Base-by-base conservation (phyloP, 495 filamentous ascomycete genomes). In the Tetracladium setigerum region DNA sequence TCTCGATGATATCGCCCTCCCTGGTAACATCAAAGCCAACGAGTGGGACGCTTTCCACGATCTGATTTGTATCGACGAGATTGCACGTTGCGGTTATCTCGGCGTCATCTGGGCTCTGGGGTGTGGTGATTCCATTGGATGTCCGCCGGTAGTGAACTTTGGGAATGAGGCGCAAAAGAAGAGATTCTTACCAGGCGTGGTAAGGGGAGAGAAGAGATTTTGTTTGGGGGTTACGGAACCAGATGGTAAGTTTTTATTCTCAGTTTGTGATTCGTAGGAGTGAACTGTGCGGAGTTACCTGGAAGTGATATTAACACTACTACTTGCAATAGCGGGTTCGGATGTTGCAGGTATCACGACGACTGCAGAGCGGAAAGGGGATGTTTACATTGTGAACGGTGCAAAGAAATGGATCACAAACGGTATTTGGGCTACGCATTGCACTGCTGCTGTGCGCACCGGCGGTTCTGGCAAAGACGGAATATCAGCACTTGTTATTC, bases 381-480 rank as follows among this genome's bases (percentile, higher is more conserved):
- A 83, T 58, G 63, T 74, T 55, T 84, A 81, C 43, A 72, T 83
- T 49, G 68, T 85, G 22, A 82, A 78, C 47, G 81, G 81, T 38
- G 81, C 77, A 38, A 85, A 85, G 67, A 84, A 84, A 62, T 84
- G 81, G 81, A 84, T 84, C 58, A 86, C 82, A 4, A 84, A 84
- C 55, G 81, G 79, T 46, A 78, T 73, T 65, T 84, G 72, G 55
- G 67, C 70, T 19, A 76, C 82, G 52, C 82, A 82, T 59, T 83
- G 82, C 55, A 79, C 81, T 11, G 73, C 72, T 0, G 82, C 73
- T 17, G 84, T 82, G 50, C 69, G 69, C 16, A 84, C 82, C 6
- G 72, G 74, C 18, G 72, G 69, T 0, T 50, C 68, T 9, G 74
- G 74, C 10, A 53, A 50, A 34, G 45, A 53, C 38, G 76, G 76